Evolutionary conservation across 2,329 filamentous ascomycete genomes (phyloP).

Genomic region (Septoria linicola): DNA sequence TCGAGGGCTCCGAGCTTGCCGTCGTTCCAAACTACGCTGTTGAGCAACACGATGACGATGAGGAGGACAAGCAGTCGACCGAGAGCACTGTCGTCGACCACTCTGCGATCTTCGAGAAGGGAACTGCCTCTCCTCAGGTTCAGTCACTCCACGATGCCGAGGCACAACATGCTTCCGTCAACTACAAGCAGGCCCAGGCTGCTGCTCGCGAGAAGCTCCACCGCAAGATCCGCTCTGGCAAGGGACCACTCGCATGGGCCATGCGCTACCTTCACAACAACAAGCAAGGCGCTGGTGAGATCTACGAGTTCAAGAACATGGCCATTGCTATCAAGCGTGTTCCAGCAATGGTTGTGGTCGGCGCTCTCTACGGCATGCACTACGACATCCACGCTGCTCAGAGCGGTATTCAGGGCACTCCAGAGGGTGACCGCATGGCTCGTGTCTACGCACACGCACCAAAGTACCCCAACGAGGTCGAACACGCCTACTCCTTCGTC

Average conservation of each 20-base stretch:
- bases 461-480: conserved; percentile 63
- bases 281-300: conserved; percentile 67
- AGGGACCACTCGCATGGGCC: conserved; percentile 75
- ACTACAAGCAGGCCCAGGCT: conserved; percentile 62
- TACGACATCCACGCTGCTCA: conserved; percentile 82
- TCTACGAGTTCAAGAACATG: conserved; percentile 74
- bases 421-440: conserved; percentile 68
- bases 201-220: conserved; percentile 60
- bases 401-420: conserved; percentile 67
- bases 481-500: conserved; percentile 65
- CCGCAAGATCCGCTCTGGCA: conserved; percentile 60
- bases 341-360: conserved; percentile 65
- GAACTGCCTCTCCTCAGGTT: conserved; percentile 2
- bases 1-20: conserved; percentile 53
- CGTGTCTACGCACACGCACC: conserved; percentile 57
- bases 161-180: conserved; percentile 8
- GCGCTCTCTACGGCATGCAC: conserved; percentile 69
- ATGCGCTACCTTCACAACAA: conserved; percentile 75
- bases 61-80: conserved; percentile 43
- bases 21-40: conserved; percentile 74
- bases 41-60: conserved; percentile 63
- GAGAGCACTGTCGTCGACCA: conserved; percentile 37
- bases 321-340: conserved; percentile 61
- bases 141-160: conserved; percentile 38
- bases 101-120: conserved; percentile 37